Base-by-base conservation (phyloP, 208 protist species). In the Lotmaria passim region DNA sequence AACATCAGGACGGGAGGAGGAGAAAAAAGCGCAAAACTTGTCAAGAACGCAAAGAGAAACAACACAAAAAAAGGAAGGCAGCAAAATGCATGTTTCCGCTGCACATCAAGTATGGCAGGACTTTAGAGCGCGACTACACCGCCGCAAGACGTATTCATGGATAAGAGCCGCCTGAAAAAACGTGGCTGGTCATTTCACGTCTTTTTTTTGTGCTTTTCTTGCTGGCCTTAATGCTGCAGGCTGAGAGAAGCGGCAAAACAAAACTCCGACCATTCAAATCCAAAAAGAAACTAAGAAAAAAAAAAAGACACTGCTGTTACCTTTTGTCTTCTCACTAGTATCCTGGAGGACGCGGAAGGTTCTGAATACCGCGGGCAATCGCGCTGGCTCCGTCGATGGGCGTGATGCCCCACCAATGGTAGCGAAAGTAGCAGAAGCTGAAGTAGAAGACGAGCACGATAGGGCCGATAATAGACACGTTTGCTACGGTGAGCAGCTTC, bases 401-500 rank as follows among this genome's bases (percentile, higher is more conserved):
- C 2, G 89, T 93, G 73, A 93, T 89, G 24, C 86, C 89, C 84
- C 85, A 94, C 21, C 73, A 70, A 33, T 77, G 60, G 57, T 91
- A 82, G 12, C 83, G 75, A 31, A 73, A 78, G 72, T 87, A 93
- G 68, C 83, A 93, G 44, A 94, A 89, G 15, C 79, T 12, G 33
- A 94, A 85, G 59, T 92, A 94, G 30, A 82, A 30, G 17, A 87
- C 63, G 21, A 91, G 62, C 14, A 90, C 79, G 19, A 87, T 88
- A 12, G 87, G 87, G 3, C 85, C 85, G 58, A 89, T 70, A 34
- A 93, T 61, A 12, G 88, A 91, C 7, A 91, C 73, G 55, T 93
- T 93, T 34, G 85, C 85, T 21, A 93, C 88, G 4, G 85, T 91
- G 57, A 93, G 76, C 0, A 93, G 71, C 60, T 93, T 93, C 55